Evolutionary conservation across 768 basidiomycete genomes (phyloP), one percentile per base, ranked within the genome.

Genomic region (Termitomyces sp.): DNA sequence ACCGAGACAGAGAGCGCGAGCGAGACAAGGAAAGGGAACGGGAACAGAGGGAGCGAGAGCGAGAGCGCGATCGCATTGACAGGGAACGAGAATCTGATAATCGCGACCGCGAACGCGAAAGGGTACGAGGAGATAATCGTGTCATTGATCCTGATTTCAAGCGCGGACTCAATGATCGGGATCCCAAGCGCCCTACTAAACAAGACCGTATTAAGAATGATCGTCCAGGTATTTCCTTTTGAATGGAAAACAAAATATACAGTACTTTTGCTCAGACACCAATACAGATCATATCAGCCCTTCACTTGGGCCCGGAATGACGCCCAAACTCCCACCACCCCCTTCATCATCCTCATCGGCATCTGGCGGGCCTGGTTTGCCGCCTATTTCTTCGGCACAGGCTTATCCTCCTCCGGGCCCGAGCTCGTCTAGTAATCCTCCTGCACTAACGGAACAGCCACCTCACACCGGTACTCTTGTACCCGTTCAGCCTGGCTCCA

Each of bases 141-240:
- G 56, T 46, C 42, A 46, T 55, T 15, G 66, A 68, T 40, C 52
- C 58, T 32, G 60, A 69, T 41, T 62, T 68, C 22, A 71, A 68
- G 27, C 61, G 70, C 23, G 78, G 79, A n/a, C 69, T 76, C 5
- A 56, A 75, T 54, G 76, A 78, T 56, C 72, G 85, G 39, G 86
- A 88, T 56, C 70, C 80, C 15, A 87, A 86, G 67, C 76, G 86
- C 48, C 72, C 81, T 56, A 87, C 81, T 56, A 87, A 86, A 66
- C 77, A 63, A 15, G 70, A 70, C 31, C 64, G 68, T 32, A 69
- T 67, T 53, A 73, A 84, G 62, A 64, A 58, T 50, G 72, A 71
- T 62, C 64, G 73, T 47, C 66, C 67, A 61, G 70, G 70, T 71
- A 52, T 40, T 51, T 63, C n/a, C 41, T 40, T 32, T 9, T n/a